phyloP scores from a whole-genome alignment of 1,284 basidiomycete genomes.

The Tilletia horrida region DNA sequence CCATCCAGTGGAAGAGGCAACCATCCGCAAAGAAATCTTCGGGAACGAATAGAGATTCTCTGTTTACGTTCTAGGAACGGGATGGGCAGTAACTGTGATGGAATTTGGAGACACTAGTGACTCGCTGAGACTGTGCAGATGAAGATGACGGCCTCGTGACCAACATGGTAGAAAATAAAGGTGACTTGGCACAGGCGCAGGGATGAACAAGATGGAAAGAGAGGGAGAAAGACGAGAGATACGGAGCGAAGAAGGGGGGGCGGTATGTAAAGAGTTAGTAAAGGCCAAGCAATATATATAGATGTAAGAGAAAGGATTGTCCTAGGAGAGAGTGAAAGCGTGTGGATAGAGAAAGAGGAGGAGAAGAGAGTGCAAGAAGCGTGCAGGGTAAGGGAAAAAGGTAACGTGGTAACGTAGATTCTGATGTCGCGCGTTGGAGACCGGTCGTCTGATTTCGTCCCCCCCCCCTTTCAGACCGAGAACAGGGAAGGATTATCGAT shows the following conservation, averaged over 20 bases:
- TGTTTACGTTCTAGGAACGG: too few species aligned
- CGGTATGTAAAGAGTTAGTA: neutral
- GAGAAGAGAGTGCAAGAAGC: neutral
- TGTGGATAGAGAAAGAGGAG: neutral
- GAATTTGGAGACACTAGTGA: too few species aligned
- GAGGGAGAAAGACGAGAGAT: neutral
- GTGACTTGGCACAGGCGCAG: neutral
- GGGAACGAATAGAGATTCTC: neutral
- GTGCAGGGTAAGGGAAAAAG: too few species aligned
- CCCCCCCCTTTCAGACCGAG: slow-evolving; percentile 14
- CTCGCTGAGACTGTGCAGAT: too few species aligned
- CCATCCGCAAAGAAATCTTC: neutral
- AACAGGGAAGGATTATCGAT: slow-evolving; percentile 27
- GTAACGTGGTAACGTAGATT: too few species aligned
- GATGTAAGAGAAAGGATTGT: neutral
- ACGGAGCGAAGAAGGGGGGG: too few species aligned
- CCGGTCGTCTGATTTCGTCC: neutral
- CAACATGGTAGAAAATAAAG: too few species aligned
- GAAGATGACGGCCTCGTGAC: too few species aligned
- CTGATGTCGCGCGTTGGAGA: too few species aligned
- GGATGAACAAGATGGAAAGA: neutral
- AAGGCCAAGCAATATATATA: neutral
- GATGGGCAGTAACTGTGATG: too few species aligned
- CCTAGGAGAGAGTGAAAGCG: neutral
- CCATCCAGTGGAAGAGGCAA: slow-evolving; percentile 11